These are phyloP conservation scores for Boletus rubropictus DNA, from an alignment of 768 basidiomycete genomes.

Conservation along the genomic window DNA sequence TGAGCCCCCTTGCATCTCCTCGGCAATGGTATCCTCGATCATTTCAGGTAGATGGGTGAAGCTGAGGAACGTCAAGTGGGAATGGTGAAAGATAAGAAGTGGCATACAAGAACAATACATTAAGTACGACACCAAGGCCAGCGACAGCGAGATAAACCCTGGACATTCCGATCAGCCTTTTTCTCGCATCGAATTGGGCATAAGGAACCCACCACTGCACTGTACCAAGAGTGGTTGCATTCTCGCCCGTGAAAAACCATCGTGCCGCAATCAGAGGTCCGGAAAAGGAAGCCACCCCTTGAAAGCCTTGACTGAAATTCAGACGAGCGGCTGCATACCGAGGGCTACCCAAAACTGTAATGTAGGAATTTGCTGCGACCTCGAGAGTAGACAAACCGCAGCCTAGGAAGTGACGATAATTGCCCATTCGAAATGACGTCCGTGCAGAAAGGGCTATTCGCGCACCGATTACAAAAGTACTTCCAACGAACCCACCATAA, in stretches of 20 bases:
- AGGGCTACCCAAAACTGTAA: constrained; percentile 60
- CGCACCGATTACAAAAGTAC: constrained; percentile 63
- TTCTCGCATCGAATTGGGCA: not conserved
- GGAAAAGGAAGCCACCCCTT: constrained; percentile 67
- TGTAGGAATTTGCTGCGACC: constrained; percentile 78
- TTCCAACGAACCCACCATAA: constrained; percentile 70
- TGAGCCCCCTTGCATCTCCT: constrained; percentile 46
- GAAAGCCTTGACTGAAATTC: constrained; percentile 77
- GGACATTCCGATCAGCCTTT: constrained; percentile 1
- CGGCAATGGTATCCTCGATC: constrained; percentile 55
- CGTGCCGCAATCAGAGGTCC: constrained; percentile 71
- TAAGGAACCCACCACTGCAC: constrained; percentile 50
- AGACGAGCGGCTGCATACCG: constrained; percentile 70
- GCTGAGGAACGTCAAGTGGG: constrained; percentile 28
- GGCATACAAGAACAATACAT: constrained; percentile 57
- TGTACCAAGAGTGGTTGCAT: constrained; percentile 55
- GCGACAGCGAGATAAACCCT: constrained; percentile 66
- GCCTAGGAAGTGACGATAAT: constrained; percentile 28
- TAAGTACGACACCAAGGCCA: constrained; percentile 55
- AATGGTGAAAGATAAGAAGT: not conserved
- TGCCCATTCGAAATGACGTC: not conserved
- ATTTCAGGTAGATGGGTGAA: constrained; percentile 68
- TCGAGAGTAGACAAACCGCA: constrained; percentile 64
- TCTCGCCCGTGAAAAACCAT: constrained; percentile 67
- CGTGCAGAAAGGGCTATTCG: not conserved